A percentile compares a stretch with the other conserved stretches of the same genome.
Evolutionary conservation across 192 early-diverging fungal species (phyloP).

Genomic region (Rhizophagus prolifer): DNA sequence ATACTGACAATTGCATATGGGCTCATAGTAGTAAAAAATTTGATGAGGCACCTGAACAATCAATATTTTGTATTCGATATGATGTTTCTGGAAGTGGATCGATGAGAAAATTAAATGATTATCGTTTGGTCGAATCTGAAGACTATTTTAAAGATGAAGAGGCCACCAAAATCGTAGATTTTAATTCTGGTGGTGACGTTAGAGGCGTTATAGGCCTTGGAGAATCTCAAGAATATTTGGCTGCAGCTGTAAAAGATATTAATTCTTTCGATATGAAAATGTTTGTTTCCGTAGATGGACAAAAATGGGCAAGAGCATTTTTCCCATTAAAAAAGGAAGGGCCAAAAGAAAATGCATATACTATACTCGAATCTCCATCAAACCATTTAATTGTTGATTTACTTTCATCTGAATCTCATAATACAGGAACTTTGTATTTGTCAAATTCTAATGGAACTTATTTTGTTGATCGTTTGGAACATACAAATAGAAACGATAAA

Average conservation of each 20-base stretch:
- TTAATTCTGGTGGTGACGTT: conserved; percentile 56
- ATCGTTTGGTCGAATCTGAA: conserved; percentile 68
- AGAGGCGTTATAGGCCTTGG: conserved; percentile 74
- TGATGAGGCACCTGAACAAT: conserved; percentile 59
- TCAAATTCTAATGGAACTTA: conserved; percentile 90
- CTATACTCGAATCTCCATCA: conserved; percentile 79
- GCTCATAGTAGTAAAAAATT: conserved; percentile 61
- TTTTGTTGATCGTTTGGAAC: conserved; percentile 75
- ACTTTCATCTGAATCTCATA: conserved; percentile 41
- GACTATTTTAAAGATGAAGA: conserved; percentile 68
- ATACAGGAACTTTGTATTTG: conserved; percentile 71
- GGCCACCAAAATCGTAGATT: conserved; percentile 39
- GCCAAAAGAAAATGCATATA: conserved; percentile 72
- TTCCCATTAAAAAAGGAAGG: conserved; percentile 50
- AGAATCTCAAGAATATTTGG: conserved; percentile 65
- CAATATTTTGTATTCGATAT: conserved; percentile 71
- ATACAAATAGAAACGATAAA: conserved; percentile 72
- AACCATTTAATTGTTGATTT: conserved; percentile 79
- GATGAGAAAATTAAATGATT: conserved; percentile 36
- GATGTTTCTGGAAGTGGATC: conserved; percentile 29
- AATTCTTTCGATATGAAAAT: conserved; percentile 31
- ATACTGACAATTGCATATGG: conserved; percentile 74
- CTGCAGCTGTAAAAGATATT: conserved; percentile 65
- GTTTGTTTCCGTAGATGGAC: conserved; percentile 36
- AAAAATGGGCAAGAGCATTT: conserved; percentile 40